Evolutionary conservation across 768 basidiomycete species (phyloP).

Genomic region (Amanita rubescens): DNA sequence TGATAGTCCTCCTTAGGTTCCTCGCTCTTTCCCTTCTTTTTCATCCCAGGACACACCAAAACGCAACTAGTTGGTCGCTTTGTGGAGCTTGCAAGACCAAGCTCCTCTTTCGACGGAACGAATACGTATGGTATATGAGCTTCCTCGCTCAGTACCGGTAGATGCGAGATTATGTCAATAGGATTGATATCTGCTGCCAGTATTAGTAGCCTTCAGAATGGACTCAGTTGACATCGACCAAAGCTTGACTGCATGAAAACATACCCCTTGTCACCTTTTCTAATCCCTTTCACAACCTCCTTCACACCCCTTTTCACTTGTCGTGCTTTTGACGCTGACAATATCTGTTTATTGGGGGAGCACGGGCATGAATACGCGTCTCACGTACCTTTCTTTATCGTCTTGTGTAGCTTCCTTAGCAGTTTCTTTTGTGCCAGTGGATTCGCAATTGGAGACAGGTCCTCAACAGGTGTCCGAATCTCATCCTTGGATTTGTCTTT

Average conservation of each 20-base stretch:
- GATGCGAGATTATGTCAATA: slow-evolving; percentile 96
- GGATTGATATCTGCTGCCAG: slow-evolving; percentile 97
- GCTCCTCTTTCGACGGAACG: slow-evolving; percentile 88
- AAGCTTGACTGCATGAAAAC: neutral
- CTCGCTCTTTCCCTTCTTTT: slow-evolving; percentile 55
- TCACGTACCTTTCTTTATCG: slow-evolving; percentile 77
- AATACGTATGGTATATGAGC: slow-evolving; percentile 87
- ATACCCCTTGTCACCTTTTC: slow-evolving; percentile 95
- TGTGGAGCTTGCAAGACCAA: slow-evolving; percentile 91
- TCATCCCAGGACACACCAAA: slow-evolving; percentile 81
- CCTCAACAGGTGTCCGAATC: slow-evolving; percentile 61
- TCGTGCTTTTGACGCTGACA: slow-evolving; percentile 81
- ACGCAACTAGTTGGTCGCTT: slow-evolving; percentile 99
- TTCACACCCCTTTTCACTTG: slow-evolving; percentile 98
- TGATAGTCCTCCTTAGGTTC: slow-evolving; percentile 72
- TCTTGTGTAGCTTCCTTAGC: slow-evolving; percentile 89
- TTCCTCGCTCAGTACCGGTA: slow-evolving; percentile 93
- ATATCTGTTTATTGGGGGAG: neutral
- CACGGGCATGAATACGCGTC: neutral
- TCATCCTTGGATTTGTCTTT: slow-evolving; percentile 48
- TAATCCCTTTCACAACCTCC: slow-evolving; percentile 95
- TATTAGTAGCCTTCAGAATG: slow-evolving; percentile 61
- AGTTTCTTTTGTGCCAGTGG: slow-evolving; percentile 93
- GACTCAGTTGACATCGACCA: slow-evolving; percentile 1
- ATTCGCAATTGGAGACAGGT: slow-evolving; percentile 89